Evolutionary conservation across 1,139 yeast genomes (phyloP), one percentile per base, ranked within the genome.

Genomic region (Magnusiomyces suaveolens): DNA sequence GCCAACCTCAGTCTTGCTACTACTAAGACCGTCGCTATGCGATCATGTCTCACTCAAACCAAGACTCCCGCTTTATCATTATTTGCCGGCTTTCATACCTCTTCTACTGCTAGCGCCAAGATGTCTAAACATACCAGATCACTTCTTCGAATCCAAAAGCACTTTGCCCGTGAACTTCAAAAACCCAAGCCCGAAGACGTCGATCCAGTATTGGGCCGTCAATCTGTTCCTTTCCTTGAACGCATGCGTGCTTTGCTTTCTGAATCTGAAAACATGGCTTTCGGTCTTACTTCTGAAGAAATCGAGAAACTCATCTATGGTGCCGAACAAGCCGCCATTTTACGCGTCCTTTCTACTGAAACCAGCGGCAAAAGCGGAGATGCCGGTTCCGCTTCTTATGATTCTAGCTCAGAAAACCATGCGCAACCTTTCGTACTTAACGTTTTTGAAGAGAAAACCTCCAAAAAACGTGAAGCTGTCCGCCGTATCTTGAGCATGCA

Each of bases 171-270:
- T 48, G 63, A 66, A 57, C 60, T 66, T 60, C 58, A 60, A 55
- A 66, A 66, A 56, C 67, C 66, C 50, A 60, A 61, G 54, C 60
- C 61, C 36, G 66, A 63, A 55, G 56, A 55, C 39, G 79, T 82
- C 36, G 87, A 89, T 69, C 97, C 97, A 0, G 95, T 89, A 1
- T 75, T 88, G 57, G 97, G 97, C 10, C 78, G 77, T 54, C 69
- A 79, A 3, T 72, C 77, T 52, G 82, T 83, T 59, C 82, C 84
- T n/a, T 89, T 89, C 64, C 72, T 88, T 55, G 71, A 73, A 52
- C 79, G 96, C 67, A 75, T 89, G 54, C 75, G 76, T 61, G 80
- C 87, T 38, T 84, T 83, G 61, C 71, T 84, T 36, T 74, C 76
- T 48, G 87, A 83, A 63, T 83, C 85, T 20, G 80, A 83, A 18